A percentile compares a stretch with the other conserved stretches of the same genome.
Evolutionary conservation across 176 grass and related monocot species (phyloP).

Genomic region (Leersia perrieri): DNA sequence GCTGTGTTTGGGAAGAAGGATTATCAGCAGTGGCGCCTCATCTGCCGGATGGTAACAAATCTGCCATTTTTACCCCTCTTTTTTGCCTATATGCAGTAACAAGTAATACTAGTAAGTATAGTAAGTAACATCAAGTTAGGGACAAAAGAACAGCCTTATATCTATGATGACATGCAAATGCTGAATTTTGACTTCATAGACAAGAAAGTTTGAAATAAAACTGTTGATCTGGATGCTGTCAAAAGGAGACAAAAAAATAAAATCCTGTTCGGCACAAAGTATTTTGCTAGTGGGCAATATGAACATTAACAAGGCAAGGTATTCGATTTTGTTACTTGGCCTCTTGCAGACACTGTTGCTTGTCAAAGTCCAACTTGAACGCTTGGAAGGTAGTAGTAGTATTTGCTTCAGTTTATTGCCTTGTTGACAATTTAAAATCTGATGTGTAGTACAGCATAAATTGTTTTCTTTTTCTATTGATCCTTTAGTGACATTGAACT

Average conservation of each 20-base stretch:
- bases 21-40: conserved; percentile 91
- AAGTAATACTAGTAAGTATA: no score
- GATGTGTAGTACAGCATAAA: neutral
- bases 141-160: neutral
- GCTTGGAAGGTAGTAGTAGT: neutral
- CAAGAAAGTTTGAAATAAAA: neutral
- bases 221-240: neutral
- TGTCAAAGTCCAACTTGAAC: neutral
- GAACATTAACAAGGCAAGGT: neutral
- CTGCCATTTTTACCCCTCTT: neutral
- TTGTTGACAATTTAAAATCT: neutral
- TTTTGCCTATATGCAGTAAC: neutral
- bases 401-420: neutral
- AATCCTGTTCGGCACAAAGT: neutral
- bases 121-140: no score
- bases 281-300: neutral
- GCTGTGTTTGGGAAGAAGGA: conserved; percentile 97
- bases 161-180: neutral
- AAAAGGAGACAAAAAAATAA: neutral
- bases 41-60: conserved; percentile 68
- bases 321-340: neutral
- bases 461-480: conserved; percentile 13
- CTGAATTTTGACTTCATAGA: neutral
- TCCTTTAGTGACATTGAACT: neutral
- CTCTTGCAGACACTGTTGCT: neutral